A percentile compares a stretch with the other conserved stretches of the same genome.
phyloP scores from a whole-genome alignment of 768 basidiomycete genomes.

The Saitozyma sp. region DNA sequence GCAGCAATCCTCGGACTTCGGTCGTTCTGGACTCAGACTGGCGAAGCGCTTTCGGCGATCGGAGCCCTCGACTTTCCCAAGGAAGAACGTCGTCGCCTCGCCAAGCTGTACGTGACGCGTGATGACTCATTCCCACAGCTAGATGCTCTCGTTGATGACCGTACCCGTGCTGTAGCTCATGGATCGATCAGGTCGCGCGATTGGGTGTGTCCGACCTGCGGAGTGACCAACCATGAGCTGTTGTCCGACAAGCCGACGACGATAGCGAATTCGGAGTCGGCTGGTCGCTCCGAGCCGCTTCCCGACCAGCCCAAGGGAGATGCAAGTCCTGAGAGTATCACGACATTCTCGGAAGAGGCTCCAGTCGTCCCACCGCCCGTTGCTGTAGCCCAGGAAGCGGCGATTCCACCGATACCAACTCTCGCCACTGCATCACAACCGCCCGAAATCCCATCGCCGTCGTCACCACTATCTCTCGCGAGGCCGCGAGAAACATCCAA shows the following conservation, averaged over 20 bases:
- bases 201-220: slow-evolving; percentile 46
- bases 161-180: slow-evolving; percentile 9
- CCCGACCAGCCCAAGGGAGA: too few relatives aligned
- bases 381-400: too few relatives aligned
- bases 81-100: slow-evolving; percentile 48
- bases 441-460: too few relatives aligned
- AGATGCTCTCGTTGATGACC: not conserved
- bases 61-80: slow-evolving; percentile 47
- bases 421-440: too few relatives aligned
- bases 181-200: slow-evolving; percentile 26
- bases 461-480: too few relatives aligned
- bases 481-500: too few relatives aligned
- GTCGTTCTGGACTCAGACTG: slow-evolving; percentile 52
- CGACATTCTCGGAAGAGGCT: too few relatives aligned
- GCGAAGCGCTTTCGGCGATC: slow-evolving; percentile 45
- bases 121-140: not conserved
- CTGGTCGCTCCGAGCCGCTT: too few relatives aligned
- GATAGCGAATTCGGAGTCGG: too few relatives aligned
- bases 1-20: slow-evolving; percentile 51
- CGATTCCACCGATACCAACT: too few relatives aligned
- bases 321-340: too few relatives aligned
- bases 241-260: not conserved
- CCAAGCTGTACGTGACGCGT: slow-evolving; percentile 33
- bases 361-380: too few relatives aligned
- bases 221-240: slow-evolving; percentile 22